Evolutionary conservation across 192 early-diverging fungal species (phyloP).

Genomic region (Entomortierella parvispora): DNA sequence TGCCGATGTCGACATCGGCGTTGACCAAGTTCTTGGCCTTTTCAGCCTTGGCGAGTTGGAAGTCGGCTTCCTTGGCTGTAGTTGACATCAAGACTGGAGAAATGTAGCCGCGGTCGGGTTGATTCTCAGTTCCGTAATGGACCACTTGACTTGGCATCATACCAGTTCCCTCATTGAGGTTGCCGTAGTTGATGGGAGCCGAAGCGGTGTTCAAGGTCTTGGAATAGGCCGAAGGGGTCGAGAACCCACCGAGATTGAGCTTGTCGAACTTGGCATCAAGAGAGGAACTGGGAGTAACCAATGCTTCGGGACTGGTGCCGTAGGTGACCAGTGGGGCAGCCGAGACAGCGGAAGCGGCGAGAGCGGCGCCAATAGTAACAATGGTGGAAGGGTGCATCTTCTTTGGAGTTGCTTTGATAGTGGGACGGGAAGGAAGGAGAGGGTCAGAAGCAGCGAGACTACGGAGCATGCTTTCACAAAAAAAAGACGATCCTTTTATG

Average conservation of each 20-base stretch:
- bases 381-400: slow-evolving; percentile 2
- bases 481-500: too few relatives aligned
- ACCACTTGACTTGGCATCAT: slow-evolving; percentile 41
- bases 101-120: slow-evolving; percentile 36
- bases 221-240: slow-evolving; percentile 17
- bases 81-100: slow-evolving; percentile 24
- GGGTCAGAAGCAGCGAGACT: too few relatives aligned
- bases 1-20: slow-evolving; percentile 19
- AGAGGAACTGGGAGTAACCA: neutral
- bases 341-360: slow-evolving; percentile 16
- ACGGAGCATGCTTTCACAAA: too few relatives aligned
- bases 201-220: slow-evolving; percentile 27
- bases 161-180: slow-evolving; percentile 42
- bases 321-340: slow-evolving; percentile 16
- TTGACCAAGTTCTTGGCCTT: slow-evolving; percentile 23
- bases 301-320: neutral
- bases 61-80: slow-evolving; percentile 30
- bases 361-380: slow-evolving; percentile 17
- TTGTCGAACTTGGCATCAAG: slow-evolving; percentile 24
- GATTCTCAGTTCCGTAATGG: slow-evolving; percentile 44
- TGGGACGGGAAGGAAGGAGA: neutral
- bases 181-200: slow-evolving; percentile 44
- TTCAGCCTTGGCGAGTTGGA: slow-evolving; percentile 38
- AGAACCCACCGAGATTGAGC: slow-evolving; percentile 21
- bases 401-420: neutral